These are phyloP conservation scores for Capniomyces stellatus DNA, from an alignment of 371 early-diverging fungal genomes.

Conservation along the genomic window DNA sequence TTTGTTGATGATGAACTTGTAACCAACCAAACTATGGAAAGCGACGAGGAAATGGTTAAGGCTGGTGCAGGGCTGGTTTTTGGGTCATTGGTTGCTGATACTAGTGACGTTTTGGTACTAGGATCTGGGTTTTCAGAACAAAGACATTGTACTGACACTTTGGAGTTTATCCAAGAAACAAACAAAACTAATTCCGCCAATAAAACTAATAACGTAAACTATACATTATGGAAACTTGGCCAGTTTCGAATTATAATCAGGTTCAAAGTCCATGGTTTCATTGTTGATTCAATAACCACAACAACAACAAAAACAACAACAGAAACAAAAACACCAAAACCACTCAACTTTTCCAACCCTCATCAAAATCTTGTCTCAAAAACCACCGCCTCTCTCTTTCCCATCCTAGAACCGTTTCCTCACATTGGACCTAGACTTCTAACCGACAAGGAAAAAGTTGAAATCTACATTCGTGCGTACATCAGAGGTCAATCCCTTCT, in stretches of 20 bases:
- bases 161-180: too few species aligned
- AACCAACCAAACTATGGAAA: too few species aligned
- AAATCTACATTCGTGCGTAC: neutral
- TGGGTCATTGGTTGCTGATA: too few species aligned
- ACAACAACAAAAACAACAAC: neutral
- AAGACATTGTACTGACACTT: too few species aligned
- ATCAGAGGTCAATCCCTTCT: neutral
- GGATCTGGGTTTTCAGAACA: too few species aligned
- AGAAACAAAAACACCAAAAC: too few species aligned
- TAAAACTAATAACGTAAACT: neutral
- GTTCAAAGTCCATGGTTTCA: neutral
- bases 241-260: neutral
- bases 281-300: neutral
- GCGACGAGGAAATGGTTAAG: too few species aligned
- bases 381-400: neutral
- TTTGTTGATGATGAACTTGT: neutral
- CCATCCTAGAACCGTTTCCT: neutral
- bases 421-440: neutral
- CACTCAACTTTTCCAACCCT: too few species aligned
- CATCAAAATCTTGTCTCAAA: too few species aligned
- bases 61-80: too few species aligned
- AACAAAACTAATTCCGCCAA: too few species aligned
- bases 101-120: too few species aligned
- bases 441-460: neutral
- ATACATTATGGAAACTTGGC: slow-evolving; percentile 4